These are phyloP conservation scores for Lizanozyma gosingica DNA, from an alignment of 1,139 yeast species.

Conservation along the genomic window DNA sequence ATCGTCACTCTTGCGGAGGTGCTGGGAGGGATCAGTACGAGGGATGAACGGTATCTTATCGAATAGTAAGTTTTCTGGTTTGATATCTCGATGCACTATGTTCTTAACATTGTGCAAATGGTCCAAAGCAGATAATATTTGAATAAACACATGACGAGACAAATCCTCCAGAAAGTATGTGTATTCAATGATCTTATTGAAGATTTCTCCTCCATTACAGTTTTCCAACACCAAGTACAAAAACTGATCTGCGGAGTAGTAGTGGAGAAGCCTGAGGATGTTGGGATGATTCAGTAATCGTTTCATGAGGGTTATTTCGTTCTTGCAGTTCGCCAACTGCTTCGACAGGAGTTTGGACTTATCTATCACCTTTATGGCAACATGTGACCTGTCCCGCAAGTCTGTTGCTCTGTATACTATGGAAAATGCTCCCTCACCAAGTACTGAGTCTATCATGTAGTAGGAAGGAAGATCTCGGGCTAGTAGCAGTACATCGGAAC, in stretches of 20 bases:
- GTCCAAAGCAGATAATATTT: conserved; percentile 73
- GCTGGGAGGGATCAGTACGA: conserved; percentile 30
- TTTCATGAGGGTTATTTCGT: conserved; percentile 82
- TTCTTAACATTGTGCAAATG: conserved; percentile 77
- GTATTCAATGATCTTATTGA: conserved; percentile 83
- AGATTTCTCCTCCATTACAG: conserved; percentile 89
- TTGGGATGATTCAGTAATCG: conserved; percentile 57
- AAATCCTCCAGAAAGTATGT: conserved; percentile 87
- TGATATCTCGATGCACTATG: conserved; percentile 89
- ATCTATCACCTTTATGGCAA: conserved; percentile 80
- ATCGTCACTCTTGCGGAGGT: conserved; percentile 68
- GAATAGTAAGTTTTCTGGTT: conserved; percentile 86
- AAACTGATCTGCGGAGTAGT: conserved; percentile 43
- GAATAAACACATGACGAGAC: conserved; percentile 75
- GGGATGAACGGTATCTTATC: conserved; percentile 38
- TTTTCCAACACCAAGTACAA: conserved; percentile 80
- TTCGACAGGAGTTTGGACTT: conserved; percentile 46
- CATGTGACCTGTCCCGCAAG: conserved; percentile 33
- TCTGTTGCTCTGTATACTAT: conserved; percentile 71
- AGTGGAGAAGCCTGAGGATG: conserved; percentile 62
- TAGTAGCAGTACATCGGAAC: neutral
- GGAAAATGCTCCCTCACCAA: conserved; percentile 90
- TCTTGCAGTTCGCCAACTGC: conserved; percentile 54
- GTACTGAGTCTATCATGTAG: conserved; percentile 13
- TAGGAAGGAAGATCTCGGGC: conserved; percentile 11